Evolutionary conservation across 352 stramenopile genomes (phyloP).

Genomic region (Phytophthora pinifolia): DNA sequence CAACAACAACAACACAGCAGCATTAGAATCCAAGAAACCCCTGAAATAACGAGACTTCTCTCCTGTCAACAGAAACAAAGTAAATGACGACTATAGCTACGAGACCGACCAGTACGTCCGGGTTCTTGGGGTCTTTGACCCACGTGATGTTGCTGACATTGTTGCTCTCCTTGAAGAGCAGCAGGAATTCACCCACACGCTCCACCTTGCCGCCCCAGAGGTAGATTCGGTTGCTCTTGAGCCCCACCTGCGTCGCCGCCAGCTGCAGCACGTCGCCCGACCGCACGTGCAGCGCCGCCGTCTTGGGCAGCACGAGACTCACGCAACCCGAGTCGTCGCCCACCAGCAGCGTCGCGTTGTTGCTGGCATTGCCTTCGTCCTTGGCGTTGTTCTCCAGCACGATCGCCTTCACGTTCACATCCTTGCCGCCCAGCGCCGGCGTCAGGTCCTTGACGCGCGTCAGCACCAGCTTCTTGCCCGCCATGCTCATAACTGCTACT

Average conservation of each 20-base stretch:
- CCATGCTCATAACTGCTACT: too few species aligned
- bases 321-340: constrained; percentile 82
- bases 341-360: constrained; percentile 81
- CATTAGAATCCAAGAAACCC: too few species aligned
- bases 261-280: constrained; percentile 78
- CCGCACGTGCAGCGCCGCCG: constrained; percentile 61
- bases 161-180: constrained; percentile 84
- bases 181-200: constrained; percentile 80
- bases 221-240: constrained; percentile 80
- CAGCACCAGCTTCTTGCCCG: constrained; percentile 55
- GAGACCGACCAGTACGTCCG: constrained; percentile 49
- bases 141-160: constrained; percentile 86
- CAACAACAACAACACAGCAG: neutral
- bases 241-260: constrained; percentile 62
- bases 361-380: constrained; percentile 70
- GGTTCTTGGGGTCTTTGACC: constrained; percentile 79
- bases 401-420: constrained; percentile 75
- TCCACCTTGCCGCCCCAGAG: constrained; percentile 83
- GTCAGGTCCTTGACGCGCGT: constrained; percentile 76
- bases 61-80: neutral
- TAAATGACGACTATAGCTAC: too few species aligned
- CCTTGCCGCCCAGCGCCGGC: constrained; percentile 56
- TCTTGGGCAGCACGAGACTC: constrained; percentile 80
- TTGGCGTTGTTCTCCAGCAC: constrained; percentile 85
- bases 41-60: constrained; percentile 1